Base-by-base conservation (phyloP, 2,329 filamentous ascomycete species). In the Talaromyces islandicus region DNA sequence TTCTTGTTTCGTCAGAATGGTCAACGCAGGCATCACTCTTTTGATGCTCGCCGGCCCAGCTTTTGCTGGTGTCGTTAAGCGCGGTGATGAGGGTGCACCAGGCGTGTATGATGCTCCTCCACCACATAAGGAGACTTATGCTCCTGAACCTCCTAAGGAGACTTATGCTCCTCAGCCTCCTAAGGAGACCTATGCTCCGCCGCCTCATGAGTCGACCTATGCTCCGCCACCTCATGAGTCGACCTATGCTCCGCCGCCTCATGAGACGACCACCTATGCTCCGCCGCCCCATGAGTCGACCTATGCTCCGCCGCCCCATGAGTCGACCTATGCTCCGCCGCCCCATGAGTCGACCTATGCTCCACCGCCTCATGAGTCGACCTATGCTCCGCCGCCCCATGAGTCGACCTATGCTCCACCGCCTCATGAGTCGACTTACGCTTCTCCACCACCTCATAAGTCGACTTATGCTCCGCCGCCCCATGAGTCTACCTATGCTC, bases 11-110 rank as follows among this genome's bases (percentile, higher is more conserved):
- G 55, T 65, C 70, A 65, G 69, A 62, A 75, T 75, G 73, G 68
- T 75, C 63, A 71, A 72, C 57, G 64, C 63, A 63, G 67, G 68
- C 64, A 57, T 73, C 65, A 68, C 72, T 61, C 62, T 75, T 59
- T 62, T 75, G 66, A 71, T 70, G 57, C 65, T 75, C 62, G 68
- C 71, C 60, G 68, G 68, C 65, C 72, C 72, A 46, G 72, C 69
- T 52, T 67, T 75, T 54, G 73, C 71, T 54, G 72, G 71, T 64
- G 67, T 75, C 53, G 67, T 73, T 56, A 52, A 54, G 43, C 43
- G 24, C 27, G 32, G 57, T 54, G 24, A 38, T 21, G 57, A 50
- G 19, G 50, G 50, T 32, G 38, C 54, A 41, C 46, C 60, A 48
- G 53, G 54, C 24, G 51, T 43, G 25, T 62, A 62, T 35, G 35